Percentiles rank a stretch among this genome's conserved stretches.
Conservation (phyloP, 495 filamentous ascomycete genomes). For the Aspergillus biplanus region DNA sequence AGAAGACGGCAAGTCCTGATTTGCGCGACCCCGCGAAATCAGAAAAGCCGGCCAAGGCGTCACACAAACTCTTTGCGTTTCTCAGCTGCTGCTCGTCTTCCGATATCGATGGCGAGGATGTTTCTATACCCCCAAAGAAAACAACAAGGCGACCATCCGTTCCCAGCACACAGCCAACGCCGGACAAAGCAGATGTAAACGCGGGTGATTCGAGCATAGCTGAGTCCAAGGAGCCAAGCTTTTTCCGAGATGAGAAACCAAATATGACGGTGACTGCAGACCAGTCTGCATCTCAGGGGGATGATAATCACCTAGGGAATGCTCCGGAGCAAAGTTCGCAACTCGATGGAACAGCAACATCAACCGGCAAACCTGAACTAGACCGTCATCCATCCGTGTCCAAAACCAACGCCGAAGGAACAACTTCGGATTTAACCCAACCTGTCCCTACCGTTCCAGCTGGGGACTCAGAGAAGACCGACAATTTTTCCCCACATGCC, state of each 20-base stretch:
- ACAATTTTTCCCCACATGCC: constrained; percentile 8
- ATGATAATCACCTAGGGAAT: constrained; percentile 35
- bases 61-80: constrained; percentile 65
- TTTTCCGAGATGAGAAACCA: constrained; percentile 56
- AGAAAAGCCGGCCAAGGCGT: constrained; percentile 61
- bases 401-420: constrained; percentile 16
- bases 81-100: constrained; percentile 79
- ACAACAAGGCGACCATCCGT: constrained; percentile 56
- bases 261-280: constrained; percentile 40
- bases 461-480: constrained; percentile 17
- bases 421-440: neutral
- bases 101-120: constrained; percentile 63
- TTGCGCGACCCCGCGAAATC: constrained; percentile 46
- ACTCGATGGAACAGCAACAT: constrained; percentile 30
- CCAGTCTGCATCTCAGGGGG: constrained; percentile 34
- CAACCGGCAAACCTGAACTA: constrained; percentile 23
- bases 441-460: constrained; percentile 1
- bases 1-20: constrained; percentile 35
- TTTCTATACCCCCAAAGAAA: constrained; percentile 67
- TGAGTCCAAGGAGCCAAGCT: constrained; percentile 57
- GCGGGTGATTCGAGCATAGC: constrained; percentile 57
- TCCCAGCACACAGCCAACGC: constrained; percentile 58
- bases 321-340: constrained; percentile 28
- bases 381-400: constrained; percentile 13
- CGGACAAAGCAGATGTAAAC: constrained; percentile 54